phyloP scores from a whole-genome alignment of 306 rosid species.

The Pyrus pyrifolia region DNA sequence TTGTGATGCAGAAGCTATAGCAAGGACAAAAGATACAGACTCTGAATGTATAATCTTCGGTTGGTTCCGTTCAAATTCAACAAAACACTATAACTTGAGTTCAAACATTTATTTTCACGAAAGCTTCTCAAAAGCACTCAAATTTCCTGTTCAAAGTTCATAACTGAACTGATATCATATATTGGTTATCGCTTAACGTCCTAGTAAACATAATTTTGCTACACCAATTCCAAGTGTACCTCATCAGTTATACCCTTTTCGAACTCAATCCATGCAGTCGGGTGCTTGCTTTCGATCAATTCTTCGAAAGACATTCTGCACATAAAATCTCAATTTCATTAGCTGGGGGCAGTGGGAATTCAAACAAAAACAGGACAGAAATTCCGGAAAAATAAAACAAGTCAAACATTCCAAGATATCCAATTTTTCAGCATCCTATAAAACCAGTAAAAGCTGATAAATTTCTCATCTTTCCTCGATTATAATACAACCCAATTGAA shows the following conservation, averaged over 20 bases:
- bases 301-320: slow-evolving; percentile 72
- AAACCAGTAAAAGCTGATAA: not conserved
- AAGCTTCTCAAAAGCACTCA: not conserved
- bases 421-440: not conserved
- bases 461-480: not conserved
- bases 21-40: not conserved
- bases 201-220: not conserved
- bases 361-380: not conserved
- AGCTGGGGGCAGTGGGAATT: not conserved
- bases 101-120: not conserved
- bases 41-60: not conserved
- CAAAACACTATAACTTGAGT: not conserved
- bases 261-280: slow-evolving; percentile 78
- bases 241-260: slow-evolving; percentile 88
- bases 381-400: not conserved
- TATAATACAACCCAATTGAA: not conserved
- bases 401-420: not conserved
- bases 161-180: not conserved
- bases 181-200: not conserved
- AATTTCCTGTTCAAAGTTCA: not conserved
- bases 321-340: slow-evolving; percentile 15
- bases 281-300: slow-evolving; percentile 73
- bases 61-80: not conserved
- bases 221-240: slow-evolving; percentile 40
- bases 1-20: not conserved